Conservation (phyloP, 2,329 filamentous ascomycete genomes). For the Aspergillus novoparasiticus region DNA sequence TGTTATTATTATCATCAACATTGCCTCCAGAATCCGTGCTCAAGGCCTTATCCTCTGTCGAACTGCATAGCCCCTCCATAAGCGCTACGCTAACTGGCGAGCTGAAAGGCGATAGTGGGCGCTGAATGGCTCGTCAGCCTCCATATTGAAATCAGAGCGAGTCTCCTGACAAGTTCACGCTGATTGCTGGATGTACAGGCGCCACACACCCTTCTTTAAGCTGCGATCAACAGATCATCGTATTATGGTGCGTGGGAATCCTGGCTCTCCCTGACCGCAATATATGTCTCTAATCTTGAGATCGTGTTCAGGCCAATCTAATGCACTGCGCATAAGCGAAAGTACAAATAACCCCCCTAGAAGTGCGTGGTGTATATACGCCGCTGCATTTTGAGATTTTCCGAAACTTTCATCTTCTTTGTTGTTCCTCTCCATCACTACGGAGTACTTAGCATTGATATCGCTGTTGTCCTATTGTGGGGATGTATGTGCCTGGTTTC, state of each 20-base stretch:
- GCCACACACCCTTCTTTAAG: conserved; percentile 9
- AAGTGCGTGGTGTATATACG: not conserved
- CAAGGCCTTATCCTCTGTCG: not conserved
- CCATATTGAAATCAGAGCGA: conserved; percentile 12
- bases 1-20: not conserved
- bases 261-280: conserved; percentile 13
- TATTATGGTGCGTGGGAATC: conserved; percentile 9
- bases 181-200: conserved; percentile 11
- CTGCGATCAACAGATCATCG: conserved; percentile 15
- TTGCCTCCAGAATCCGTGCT: not conserved
- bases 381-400: not conserved
- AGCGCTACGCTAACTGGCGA: conserved; percentile 16
- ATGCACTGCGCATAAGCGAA: not conserved
- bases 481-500: conserved; percentile 16
- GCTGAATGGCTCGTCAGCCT: conserved; percentile 9
- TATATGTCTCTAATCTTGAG: conserved; percentile 8
- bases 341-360: not conserved
- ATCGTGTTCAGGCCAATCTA: conserved; percentile 1
- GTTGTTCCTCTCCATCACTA: not conserved
- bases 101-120: conserved; percentile 10
- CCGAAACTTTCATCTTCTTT: not conserved
- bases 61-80: conserved; percentile 10
- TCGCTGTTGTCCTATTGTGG: conserved; percentile 3
- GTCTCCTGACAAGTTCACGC: conserved; percentile 25
- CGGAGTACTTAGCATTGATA: not conserved